Base-by-base conservation (phyloP, 2,329 filamentous ascomycete species). In the Zymoseptoria tritici region DNA sequence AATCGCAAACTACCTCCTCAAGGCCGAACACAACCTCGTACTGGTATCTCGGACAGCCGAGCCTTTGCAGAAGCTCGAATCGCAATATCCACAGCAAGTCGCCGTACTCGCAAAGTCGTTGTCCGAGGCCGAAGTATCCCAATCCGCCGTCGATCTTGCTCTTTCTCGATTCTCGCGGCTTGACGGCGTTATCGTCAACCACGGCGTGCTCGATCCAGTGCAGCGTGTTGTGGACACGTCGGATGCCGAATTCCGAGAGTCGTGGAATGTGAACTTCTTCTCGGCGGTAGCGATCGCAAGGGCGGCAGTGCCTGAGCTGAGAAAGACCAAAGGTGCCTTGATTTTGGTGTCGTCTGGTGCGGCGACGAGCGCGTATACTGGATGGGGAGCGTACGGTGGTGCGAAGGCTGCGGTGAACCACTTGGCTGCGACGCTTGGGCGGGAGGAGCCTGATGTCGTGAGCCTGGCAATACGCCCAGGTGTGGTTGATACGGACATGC, bases 401-500 rank as follows among this genome's bases (percentile, higher is more conserved):
- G 85, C 86, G 19, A 96, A 96, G 75, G 90, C 91, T 0, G 90
- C 89, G 1, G 72, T 94, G 68, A 95, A 95, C 73, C 90, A 93
- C 66, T 76, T 96, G 4, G 85, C 86, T 0, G 76, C 81, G 50
- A 90, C 92, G 42, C 74, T 97, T 42, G 84, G 84, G 0, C 80
- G 81, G 1, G 92, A 97, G 71, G 92, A 96, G 73, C 85, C 87
- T 1, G 80, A 86, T 13, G 85, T 96, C 52, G 89, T 83, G 0
- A 86, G 84, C 11, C 76, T 96, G 0, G 81, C 89, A 0, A 78
- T 97, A 36, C 81, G 86, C 3, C 92, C 92, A 0, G 92, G 92
- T 2, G 85, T 89, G 52, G 88, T 95, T 7, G 89, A 96, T 70
- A 97, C 92, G 0, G 87, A 87, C 56, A 97, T 97, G 92, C 92